Evolutionary conservation across 2,329 filamentous ascomycete species (phyloP).

Genomic region (Nectriaceae sp.): DNA sequence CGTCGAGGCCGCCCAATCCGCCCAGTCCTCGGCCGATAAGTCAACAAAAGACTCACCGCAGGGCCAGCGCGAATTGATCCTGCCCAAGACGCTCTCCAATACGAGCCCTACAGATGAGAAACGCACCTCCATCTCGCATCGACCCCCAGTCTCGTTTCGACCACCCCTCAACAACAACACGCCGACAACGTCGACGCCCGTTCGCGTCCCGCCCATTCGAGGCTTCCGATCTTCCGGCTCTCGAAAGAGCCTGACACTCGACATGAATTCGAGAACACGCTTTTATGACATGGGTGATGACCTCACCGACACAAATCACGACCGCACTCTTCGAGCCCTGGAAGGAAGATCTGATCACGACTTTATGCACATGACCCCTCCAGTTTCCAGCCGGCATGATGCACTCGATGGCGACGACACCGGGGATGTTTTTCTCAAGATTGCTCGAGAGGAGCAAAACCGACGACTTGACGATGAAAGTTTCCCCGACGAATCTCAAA

Average conservation of each 20-base stretch:
- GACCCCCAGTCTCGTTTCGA: slow-evolving; percentile 54
- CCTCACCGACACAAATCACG: slow-evolving; percentile 46
- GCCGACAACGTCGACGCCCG: slow-evolving; percentile 36
- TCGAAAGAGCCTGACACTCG: slow-evolving; percentile 54
- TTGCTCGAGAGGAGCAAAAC: slow-evolving; percentile 55
- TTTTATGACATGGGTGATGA: slow-evolving; percentile 48
- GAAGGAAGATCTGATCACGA: slow-evolving; percentile 43
- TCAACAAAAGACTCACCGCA: slow-evolving; percentile 25
- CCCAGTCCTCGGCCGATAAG: slow-evolving; percentile 22
- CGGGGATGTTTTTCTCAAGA: slow-evolving; percentile 60
- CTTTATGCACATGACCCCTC: slow-evolving; percentile 40
- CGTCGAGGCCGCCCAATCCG: slow-evolving; percentile 29
- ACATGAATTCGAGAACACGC: slow-evolving; percentile 51
- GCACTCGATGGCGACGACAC: slow-evolving; percentile 51
- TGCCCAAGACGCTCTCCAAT: slow-evolving; percentile 44
- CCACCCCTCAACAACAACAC: slow-evolving; percentile 36
- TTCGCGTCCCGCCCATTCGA: slow-evolving; percentile 56
- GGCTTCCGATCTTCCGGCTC: slow-evolving; percentile 58
- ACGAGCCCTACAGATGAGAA: slow-evolving; percentile 50
- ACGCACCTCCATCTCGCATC: slow-evolving; percentile 40
- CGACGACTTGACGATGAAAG: slow-evolving; percentile 40
- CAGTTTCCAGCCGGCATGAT: slow-evolving; percentile 39
- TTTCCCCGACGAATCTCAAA: slow-evolving; percentile 36
- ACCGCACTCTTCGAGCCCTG: slow-evolving; percentile 52
- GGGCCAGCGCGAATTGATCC: slow-evolving; percentile 51